Percentiles rank a stretch among this genome's conserved stretches.
phyloP scores from a whole-genome alignment of 2,329 filamentous ascomycete species.

The Penicillium sp. region DNA sequence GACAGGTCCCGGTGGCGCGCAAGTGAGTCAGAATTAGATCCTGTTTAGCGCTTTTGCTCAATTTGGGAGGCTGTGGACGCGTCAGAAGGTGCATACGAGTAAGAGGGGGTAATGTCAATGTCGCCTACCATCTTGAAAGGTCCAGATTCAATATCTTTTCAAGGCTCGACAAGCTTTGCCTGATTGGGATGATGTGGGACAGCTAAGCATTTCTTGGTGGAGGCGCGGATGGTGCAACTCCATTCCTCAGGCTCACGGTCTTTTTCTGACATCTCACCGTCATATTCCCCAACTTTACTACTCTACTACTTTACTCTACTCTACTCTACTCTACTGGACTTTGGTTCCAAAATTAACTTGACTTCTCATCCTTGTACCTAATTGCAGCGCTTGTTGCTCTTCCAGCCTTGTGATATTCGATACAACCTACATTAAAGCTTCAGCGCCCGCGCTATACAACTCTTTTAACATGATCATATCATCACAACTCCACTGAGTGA shows the following conservation, averaged over 20 bases:
- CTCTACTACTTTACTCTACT: too few relatives aligned
- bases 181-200: slow-evolving; percentile 1
- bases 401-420: too few relatives aligned
- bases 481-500: not conserved
- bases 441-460: too few relatives aligned
- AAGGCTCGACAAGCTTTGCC: slow-evolving; percentile 5
- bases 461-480: not conserved
- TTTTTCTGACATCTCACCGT: too few relatives aligned
- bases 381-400: too few relatives aligned
- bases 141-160: not conserved
- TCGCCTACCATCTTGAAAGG: slow-evolving; percentile 20
- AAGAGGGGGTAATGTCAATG: not conserved
- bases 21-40: slow-evolving; percentile 61
- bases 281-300: not conserved
- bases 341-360: too few relatives aligned
- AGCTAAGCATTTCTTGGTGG: slow-evolving; percentile 13
- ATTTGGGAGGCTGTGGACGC: slow-evolving; percentile 50
- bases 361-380: too few relatives aligned
- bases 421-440: too few relatives aligned
- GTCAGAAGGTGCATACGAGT: slow-evolving; percentile 15
- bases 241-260: too few relatives aligned
- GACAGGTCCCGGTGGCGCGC: slow-evolving; percentile 60
- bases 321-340: not conserved
- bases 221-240: slow-evolving; percentile 6
- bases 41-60: slow-evolving; percentile 61